phyloP scores from a whole-genome alignment of 2,329 filamentous ascomycete species.

The Fusarium proliferatum region DNA sequence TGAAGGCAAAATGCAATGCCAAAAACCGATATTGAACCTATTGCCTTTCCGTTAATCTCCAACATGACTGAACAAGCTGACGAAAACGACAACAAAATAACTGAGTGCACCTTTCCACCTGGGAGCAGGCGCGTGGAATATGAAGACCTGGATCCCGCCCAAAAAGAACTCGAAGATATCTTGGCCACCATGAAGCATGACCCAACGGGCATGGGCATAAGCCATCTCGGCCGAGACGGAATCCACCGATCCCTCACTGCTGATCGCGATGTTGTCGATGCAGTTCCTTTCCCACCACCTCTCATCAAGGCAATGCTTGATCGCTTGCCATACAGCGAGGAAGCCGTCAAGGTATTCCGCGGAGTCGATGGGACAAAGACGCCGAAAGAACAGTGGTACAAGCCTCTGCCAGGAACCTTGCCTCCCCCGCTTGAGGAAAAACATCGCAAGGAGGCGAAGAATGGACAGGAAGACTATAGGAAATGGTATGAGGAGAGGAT shows the following conservation, averaged over 20 bases:
- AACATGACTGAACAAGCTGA: not conserved
- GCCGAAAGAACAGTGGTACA: slow-evolving; percentile 3
- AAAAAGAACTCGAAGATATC: not conserved
- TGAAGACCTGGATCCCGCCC: not conserved
- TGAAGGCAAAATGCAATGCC: fast-evolving
- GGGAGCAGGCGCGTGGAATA: not conserved
- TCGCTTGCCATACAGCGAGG: slow-evolving; percentile 9
- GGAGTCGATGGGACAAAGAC: slow-evolving; percentile 48
- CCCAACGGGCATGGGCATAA: slow-evolving; percentile 7
- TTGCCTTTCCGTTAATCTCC: fast-evolving
- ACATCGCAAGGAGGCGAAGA: not conserved
- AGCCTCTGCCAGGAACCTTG: not conserved
- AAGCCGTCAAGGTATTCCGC: slow-evolving; percentile 3
- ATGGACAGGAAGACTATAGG: not conserved
- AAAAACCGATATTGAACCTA: not conserved
- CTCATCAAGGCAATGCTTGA: slow-evolving; percentile 34
- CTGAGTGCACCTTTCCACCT: not conserved
- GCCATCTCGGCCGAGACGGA: slow-evolving; percentile 24
- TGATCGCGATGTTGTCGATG: slow-evolving; percentile 31
- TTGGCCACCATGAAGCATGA: not conserved
- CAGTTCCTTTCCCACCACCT: slow-evolving; percentile 3
- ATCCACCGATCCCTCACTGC: slow-evolving; percentile 29
- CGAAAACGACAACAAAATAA: not conserved
- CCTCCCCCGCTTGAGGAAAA: not conserved
- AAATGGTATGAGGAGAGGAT: not conserved